Evolutionary conservation across 2,329 filamentous ascomycete species (phyloP).

Genomic region (Ophiostoma sp.): DNA sequence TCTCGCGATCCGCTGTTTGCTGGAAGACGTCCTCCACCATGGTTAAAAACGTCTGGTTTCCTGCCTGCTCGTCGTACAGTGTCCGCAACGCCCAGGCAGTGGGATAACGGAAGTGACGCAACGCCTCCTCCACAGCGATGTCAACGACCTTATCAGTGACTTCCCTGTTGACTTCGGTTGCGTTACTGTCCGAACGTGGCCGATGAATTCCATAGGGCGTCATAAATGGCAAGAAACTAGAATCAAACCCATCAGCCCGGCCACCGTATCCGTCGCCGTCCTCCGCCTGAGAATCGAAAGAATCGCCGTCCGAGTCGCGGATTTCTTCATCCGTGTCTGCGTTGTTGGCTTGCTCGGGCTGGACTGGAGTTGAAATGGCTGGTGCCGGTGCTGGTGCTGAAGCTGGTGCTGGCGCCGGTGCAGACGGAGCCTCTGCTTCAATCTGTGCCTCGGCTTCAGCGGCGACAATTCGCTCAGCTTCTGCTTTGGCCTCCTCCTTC

Average conservation of each 20-base stretch:
- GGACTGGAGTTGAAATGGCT: neutral
- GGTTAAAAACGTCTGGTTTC: constrained; percentile 53
- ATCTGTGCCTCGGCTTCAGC: constrained; percentile 23
- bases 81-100: constrained; percentile 63
- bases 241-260: neutral
- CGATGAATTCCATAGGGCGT: constrained; percentile 11
- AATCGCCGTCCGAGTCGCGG: constrained; percentile 1
- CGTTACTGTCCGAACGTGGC: constrained; percentile 30
- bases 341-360: neutral
- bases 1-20: constrained; percentile 56
- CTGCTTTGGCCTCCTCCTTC: constrained; percentile 25
- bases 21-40: constrained; percentile 60
- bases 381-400: neutral
- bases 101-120: constrained; percentile 58
- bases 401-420: neutral
- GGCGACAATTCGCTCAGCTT: neutral
- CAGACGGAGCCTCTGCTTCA: constrained; percentile 30
- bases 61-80: constrained; percentile 59
- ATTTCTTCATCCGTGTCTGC: neutral
- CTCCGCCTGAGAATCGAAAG: constrained; percentile 1
- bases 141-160: constrained; percentile 56
- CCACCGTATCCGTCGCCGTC: constrained; percentile 12
- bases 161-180: constrained; percentile 42
- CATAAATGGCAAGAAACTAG: neutral
- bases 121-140: constrained; percentile 58